Conservation (phyloP, 208 protist genomes). For the Novymonas esmeraldas region DNA sequence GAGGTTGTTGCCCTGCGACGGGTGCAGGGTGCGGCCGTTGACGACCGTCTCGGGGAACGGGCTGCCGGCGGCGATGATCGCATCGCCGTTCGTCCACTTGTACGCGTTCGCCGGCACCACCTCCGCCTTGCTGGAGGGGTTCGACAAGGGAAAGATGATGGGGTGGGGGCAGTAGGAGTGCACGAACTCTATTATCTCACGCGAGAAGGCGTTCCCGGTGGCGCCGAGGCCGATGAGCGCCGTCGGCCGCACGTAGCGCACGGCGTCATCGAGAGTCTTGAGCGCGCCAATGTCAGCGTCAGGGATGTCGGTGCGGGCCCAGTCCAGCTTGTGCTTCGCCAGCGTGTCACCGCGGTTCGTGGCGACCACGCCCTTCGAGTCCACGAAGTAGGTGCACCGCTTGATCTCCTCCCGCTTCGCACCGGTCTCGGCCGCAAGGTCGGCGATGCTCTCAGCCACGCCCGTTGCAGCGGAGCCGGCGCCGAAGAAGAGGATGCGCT, state of each 20-base stretch:
- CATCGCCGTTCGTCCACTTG: slow-evolving; percentile 92
- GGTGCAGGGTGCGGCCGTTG: slow-evolving; percentile 76
- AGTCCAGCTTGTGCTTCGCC: slow-evolving; percentile 85
- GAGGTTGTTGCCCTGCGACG: slow-evolving; percentile 98
- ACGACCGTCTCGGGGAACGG: slow-evolving; percentile 93
- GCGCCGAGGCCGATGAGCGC: slow-evolving; percentile 95
- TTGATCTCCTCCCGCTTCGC: slow-evolving; percentile 74
- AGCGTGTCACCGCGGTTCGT: slow-evolving; percentile 82
- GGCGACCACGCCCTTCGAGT: slow-evolving; percentile 93
- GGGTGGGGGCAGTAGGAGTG: slow-evolving; percentile 78
- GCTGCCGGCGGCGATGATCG: slow-evolving; percentile 95
- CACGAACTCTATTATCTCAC: slow-evolving; percentile 89
- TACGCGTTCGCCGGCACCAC: slow-evolving; percentile 92
- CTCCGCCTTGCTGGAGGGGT: slow-evolving; percentile 91
- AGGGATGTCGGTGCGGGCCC: slow-evolving; percentile 83
- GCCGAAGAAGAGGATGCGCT: slow-evolving; percentile 89
- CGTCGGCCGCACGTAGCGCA: slow-evolving; percentile 94
- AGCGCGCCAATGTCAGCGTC: slow-evolving; percentile 65
- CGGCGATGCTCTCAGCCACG: slow-evolving; percentile 93
- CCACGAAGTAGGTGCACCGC: slow-evolving; percentile 88
- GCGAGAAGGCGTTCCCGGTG: slow-evolving; percentile 90
- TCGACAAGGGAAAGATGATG: slow-evolving; percentile 97
- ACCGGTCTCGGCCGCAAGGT: slow-evolving; percentile 60
- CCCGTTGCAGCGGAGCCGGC: slow-evolving; percentile 94
- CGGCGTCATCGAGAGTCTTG: slow-evolving; percentile 57